Evolutionary conservation across 352 stramenopile genomes (phyloP), one percentile per base, ranked within the genome.

Genomic region (Pythium dissimile): DNA sequence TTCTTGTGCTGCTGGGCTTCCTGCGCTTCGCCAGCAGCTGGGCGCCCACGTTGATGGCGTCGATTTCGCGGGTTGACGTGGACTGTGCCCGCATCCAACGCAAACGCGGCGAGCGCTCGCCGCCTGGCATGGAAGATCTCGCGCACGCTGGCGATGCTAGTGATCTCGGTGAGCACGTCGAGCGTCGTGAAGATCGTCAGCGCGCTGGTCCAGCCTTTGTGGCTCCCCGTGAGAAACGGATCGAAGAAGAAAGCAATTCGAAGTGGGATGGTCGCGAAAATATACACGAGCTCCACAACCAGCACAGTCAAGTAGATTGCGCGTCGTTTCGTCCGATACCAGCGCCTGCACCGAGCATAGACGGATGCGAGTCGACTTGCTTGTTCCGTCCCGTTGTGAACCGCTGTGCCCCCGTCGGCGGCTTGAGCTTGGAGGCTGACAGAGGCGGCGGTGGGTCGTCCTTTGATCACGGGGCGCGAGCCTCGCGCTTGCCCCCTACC

Each of bases 151-250:
- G 51, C 54, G 39, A 86, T 54, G 16, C 48, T 74, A 13, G 71
- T 61, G 5, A 69, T 16, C 20, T 89, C 80, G 39, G 74, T 67
- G 5, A 92, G 52, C 5, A 86, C 7, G 23, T 92, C 82, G 12
- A 84, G 50, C 0, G 46, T 32, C 24, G 78, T 73, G 24, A 86
- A 75, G 4, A 86, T 55, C 9, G 71, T 78, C 46, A 89, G 68
- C 21, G 71, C 68, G 0, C 31, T 39, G 2, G 70, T 86, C 80
- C 80, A 91, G 0, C 60, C 62, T 3, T 48, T 27, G 0, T 28
- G n/a, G 43, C 61, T 66, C 21, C 16, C 31, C 5, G 34, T 11
- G n/a, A 27, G 30, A 45, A 67, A 75, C 28, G 73, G 73, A 27
- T 84, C 63, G 21, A 69, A 79, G 32, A 75, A 76, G 28, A 84